Conservation (phyloP, 2,329 filamentous ascomycete genomes). For the Talaromyces sp. region DNA sequence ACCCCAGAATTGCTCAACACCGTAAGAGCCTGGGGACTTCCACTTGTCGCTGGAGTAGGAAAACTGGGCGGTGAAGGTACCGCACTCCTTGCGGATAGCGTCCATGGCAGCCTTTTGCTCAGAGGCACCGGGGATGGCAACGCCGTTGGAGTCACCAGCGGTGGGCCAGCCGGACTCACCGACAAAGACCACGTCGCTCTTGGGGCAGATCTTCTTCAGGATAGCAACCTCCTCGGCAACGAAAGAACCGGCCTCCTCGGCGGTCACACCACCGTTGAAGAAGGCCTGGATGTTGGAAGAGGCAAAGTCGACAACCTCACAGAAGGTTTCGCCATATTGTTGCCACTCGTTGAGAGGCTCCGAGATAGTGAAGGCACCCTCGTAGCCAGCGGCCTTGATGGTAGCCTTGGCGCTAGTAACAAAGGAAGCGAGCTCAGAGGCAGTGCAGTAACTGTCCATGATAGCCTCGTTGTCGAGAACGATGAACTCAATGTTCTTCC, state of each 20-base stretch:
- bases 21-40: slow-evolving; percentile 67
- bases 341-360: slow-evolving; percentile 80
- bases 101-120: slow-evolving; percentile 71
- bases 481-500: slow-evolving; percentile 71
- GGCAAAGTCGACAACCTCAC: slow-evolving; percentile 69
- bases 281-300: slow-evolving; percentile 88
- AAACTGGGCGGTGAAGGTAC: slow-evolving; percentile 73
- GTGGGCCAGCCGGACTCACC: slow-evolving; percentile 92
- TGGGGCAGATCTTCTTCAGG: slow-evolving; percentile 65
- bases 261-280: slow-evolving; percentile 71
- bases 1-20: slow-evolving; percentile 79
- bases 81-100: slow-evolving; percentile 62
- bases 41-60: slow-evolving; percentile 73
- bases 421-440: slow-evolving; percentile 63
- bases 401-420: slow-evolving; percentile 62
- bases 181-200: slow-evolving; percentile 52
- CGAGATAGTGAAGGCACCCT: slow-evolving; percentile 72
- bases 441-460: slow-evolving; percentile 66
- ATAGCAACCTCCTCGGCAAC: slow-evolving; percentile 68
- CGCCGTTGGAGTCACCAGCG: slow-evolving; percentile 64
- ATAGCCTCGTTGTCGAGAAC: slow-evolving; percentile 90
- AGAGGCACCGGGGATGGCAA: slow-evolving; percentile 60
- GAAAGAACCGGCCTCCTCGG: slow-evolving; percentile 69
- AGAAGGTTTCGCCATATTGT: slow-evolving; percentile 57
- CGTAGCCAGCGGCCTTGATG: slow-evolving; percentile 65